phyloP scores from a whole-genome alignment of 108 stramenopile species.

The Skeletonema tropicum region DNA sequence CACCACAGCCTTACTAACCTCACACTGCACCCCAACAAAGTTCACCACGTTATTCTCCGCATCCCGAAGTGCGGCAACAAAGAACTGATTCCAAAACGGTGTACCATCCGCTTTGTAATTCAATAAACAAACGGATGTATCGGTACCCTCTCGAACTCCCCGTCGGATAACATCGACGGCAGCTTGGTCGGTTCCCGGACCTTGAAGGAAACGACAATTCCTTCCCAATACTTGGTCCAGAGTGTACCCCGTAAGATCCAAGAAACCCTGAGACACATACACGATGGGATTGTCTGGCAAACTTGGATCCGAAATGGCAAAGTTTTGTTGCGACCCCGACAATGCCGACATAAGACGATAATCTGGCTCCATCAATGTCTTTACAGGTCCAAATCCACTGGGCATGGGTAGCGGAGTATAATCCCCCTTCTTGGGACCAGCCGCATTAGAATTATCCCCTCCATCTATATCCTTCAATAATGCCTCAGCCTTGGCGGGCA shows the following conservation, averaged over 20 bases:
- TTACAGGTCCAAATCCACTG: constrained; percentile 90
- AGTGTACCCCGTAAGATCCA: constrained; percentile 95
- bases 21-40: constrained; percentile 97
- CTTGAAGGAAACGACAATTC: constrained; percentile 98
- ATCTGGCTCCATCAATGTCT: constrained; percentile 92
- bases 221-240: constrained; percentile 93
- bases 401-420: constrained; percentile 89
- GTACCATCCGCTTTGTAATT: constrained; percentile 96
- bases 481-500: constrained; percentile 65
- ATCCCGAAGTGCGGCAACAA: constrained; percentile 94
- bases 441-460: constrained; percentile 21
- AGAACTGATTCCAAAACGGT: constrained; percentile 98
- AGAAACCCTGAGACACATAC: constrained; percentile 91
- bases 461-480: constrained; percentile 46
- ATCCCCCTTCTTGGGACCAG: constrained; percentile 57
- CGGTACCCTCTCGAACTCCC: constrained; percentile 84
- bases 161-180: constrained; percentile 88
- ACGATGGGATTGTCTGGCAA: constrained; percentile 98
- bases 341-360: constrained; percentile 87
- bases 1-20: constrained; percentile 90
- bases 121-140: constrained; percentile 86
- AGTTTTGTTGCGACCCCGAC: constrained; percentile 94
- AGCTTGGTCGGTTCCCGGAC: constrained; percentile 91
- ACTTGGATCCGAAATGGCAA: constrained; percentile 96
- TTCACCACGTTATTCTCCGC: constrained; percentile 95